Evolutionary conservation across 306 rosid species (phyloP), one percentile per base, ranked within the genome.

Genomic region (Quercus parvula): DNA sequence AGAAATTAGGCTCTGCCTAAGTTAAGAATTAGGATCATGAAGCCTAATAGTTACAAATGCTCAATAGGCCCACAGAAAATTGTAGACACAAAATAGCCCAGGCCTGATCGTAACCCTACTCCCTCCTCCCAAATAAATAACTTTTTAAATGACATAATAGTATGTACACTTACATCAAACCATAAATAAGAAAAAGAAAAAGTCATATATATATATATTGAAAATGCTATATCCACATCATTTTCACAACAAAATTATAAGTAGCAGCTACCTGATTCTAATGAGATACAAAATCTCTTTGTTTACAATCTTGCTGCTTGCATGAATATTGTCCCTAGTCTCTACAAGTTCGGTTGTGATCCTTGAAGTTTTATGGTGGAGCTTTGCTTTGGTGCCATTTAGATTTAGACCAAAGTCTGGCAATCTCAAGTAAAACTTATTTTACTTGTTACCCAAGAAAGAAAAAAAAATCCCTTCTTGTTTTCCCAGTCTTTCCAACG

Each of bases 161-260:
- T 41, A 1, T 41, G 12, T 41, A 8, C 12, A 8, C 46, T 2
- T 41, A 38, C 0, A 7, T 38, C 11, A 38, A 7, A 38, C 46
- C 46, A 38, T 38, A 38, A 38, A 38, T 6, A 8, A 1, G 3
- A 38, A 8, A 41, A 41, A 41, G 1, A 41, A 41, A 41, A 41
- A 41, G 8, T 41, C 3, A 41, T 8, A 8, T 0, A 41, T 41
- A 41, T 41, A 8, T 41, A 2, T 10, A 24, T 7, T 1, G 2
- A 38, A 41, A 7, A 8, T 41, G 0, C 0, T 8, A 41, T 41
- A 41, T 41, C 0, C 1, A 41, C 12, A 0, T 0, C 0, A 41
- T 41, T 41, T 41, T 41, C 3, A 41, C 3, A 7, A 41, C 0
- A 41, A 41, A 41, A 41, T 41, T 3, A 41, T 8, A 8, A 41